These are phyloP conservation scores for Tricholoma matsutake DNA, from an alignment of 768 basidiomycete genomes.

Conservation along the genomic window DNA sequence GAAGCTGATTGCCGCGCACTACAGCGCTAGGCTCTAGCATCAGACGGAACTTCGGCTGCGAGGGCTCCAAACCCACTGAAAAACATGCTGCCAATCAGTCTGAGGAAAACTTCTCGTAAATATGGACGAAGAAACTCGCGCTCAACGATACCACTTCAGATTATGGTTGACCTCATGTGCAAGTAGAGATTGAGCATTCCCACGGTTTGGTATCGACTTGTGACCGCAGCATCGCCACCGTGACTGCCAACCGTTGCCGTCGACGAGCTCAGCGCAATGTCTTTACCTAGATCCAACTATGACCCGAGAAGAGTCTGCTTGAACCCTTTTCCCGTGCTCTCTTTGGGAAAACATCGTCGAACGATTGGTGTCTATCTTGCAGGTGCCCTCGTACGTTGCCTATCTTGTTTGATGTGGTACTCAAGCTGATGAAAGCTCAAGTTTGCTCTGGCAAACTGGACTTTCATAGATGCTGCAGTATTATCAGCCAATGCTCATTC, in stretches of 20 bases:
- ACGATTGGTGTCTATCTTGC: constrained; percentile 88
- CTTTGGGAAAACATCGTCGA: constrained; percentile 73
- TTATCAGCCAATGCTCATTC: constrained; percentile 83
- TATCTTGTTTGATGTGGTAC: not conserved
- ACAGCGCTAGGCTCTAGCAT: too few relatives aligned
- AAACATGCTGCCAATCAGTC: too few relatives aligned
- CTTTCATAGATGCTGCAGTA: constrained; percentile 90
- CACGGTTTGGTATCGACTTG: too few relatives aligned
- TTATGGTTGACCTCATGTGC: too few relatives aligned
- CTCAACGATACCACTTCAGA: too few relatives aligned
- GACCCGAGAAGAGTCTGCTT: constrained; percentile 87
- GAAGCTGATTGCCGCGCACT: too few relatives aligned
- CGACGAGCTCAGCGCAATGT: constrained; percentile 36
- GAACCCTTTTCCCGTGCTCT: constrained; percentile 79
- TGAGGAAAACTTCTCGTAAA: too few relatives aligned
- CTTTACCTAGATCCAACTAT: constrained; percentile 68
- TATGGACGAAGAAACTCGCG: too few relatives aligned
- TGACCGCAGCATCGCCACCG: constrained; percentile 14
- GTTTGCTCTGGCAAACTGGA: constrained; percentile 96
- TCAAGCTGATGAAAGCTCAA: constrained; percentile 25
- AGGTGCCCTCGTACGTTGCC: constrained; percentile 77
- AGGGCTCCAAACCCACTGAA: too few relatives aligned
- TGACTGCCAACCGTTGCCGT: constrained; percentile 10
- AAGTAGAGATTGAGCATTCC: too few relatives aligned
- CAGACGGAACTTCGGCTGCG: too few relatives aligned